A percentile compares a stretch with the other conserved stretches of the same genome.
Conservation (phyloP, 108 stramenopile genomes). For the Mediolabrus comicus region DNA sequence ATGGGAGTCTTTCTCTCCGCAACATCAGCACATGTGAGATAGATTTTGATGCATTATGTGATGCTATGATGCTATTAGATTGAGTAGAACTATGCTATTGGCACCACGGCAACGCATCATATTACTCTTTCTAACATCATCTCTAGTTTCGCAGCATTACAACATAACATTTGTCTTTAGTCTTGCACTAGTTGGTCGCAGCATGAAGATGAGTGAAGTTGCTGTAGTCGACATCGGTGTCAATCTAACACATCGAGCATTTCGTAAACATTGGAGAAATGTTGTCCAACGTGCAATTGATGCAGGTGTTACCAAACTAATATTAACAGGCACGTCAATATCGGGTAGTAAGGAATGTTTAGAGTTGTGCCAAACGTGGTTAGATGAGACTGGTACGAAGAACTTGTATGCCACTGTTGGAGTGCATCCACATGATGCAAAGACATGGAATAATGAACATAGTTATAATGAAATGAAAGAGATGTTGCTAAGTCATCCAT, state of each 20-base stretch:
- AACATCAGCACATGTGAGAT: too few species aligned
- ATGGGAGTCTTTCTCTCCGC: too few species aligned
- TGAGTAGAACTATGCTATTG: too few species aligned
- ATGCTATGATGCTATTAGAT: too few species aligned
- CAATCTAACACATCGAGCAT: constrained; percentile 44
- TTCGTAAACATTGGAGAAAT: constrained; percentile 46
- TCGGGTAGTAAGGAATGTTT: constrained; percentile 33
- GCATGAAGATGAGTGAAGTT: too few species aligned
- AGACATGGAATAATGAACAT: constrained; percentile 24
- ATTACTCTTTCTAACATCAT: too few species aligned
- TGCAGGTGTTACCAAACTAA: constrained; percentile 45
- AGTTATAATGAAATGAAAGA: constrained; percentile 12
- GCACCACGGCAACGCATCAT: too few species aligned
- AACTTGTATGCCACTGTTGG: constrained; percentile 49
- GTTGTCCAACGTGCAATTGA: constrained; percentile 49
- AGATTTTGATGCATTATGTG: too few species aligned
- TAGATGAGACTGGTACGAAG: constrained; percentile 23
- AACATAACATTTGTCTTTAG: too few species aligned
- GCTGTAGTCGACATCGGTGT: constrained; percentile 28
- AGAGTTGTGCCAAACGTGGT: constrained; percentile 40
- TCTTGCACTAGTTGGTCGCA: too few species aligned
- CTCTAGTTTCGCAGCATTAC: too few species aligned
- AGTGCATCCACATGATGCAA: constrained; percentile 60
- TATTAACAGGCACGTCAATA: constrained; percentile 46
- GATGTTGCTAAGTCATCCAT: constrained; percentile 31